Percentiles rank a stretch among this genome's conserved stretches.
Evolutionary conservation across 2,329 filamentous ascomycete genomes (phyloP).

Genomic region (Colletotrichum sidae): DNA sequence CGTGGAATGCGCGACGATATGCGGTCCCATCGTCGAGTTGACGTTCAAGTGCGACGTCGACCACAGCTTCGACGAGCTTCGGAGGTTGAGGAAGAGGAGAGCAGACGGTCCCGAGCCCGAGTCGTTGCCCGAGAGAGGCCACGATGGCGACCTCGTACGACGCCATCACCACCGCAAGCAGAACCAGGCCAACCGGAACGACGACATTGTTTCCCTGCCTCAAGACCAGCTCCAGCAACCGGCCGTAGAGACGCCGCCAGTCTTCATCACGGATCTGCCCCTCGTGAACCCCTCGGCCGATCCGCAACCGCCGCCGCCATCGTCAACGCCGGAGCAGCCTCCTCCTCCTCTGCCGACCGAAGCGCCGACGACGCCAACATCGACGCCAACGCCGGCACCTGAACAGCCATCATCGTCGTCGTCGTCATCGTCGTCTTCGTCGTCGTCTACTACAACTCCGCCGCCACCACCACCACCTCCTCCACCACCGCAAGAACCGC

Average conservation of each 20-base stretch:
- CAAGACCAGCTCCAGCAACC: conserved; percentile 11
- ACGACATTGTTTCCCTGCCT: background rate
- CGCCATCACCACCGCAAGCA: conserved; percentile 25
- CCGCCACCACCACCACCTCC: background rate
- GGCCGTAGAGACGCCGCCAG: conserved; percentile 1
- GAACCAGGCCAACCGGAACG: conserved; percentile 9
- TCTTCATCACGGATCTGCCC: conserved; percentile 31
- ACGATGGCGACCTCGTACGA: background rate
- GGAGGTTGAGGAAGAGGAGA: conserved; percentile 44
- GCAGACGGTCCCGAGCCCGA: conserved; percentile 2
- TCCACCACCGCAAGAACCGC: background rate
- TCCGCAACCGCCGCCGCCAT: background rate
- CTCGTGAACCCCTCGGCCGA: conserved; percentile 11
- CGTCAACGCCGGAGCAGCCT: background rate
- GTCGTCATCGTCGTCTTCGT: background rate
- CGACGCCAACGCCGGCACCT: background rate
- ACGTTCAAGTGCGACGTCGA: conserved; percentile 49
- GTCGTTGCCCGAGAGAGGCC: background rate
- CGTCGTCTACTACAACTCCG: background rate
- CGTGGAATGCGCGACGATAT: conserved; percentile 53
- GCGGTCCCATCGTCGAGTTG: conserved; percentile 57
- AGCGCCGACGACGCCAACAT: background rate
- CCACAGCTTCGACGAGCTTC: conserved; percentile 38
- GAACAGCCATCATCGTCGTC: background rate
- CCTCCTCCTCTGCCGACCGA: conserved; percentile 3